phyloP scores from a whole-genome alignment of 805 yeast species.

The Zygoascus bituminiphila region DNA sequence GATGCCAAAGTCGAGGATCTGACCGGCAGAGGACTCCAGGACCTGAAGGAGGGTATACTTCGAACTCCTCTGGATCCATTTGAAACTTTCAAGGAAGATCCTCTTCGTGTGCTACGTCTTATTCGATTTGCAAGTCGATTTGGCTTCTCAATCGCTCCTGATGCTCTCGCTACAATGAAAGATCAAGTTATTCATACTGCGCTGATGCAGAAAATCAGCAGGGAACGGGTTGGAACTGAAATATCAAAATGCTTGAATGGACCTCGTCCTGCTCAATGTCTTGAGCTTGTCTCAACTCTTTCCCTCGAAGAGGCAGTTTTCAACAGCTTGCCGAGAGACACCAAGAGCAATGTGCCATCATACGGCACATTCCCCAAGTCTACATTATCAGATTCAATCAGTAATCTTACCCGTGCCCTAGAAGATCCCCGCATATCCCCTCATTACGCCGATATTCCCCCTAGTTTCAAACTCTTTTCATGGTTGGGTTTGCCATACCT shows the following conservation, averaged over 20 bases:
- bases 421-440: background rate
- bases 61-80: constrained; percentile 83
- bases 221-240: constrained; percentile 87
- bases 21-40: constrained; percentile 68
- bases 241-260: constrained; percentile 68
- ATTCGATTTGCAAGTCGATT: constrained; percentile 81
- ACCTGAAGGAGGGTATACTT: constrained; percentile 58
- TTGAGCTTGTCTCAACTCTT: constrained; percentile 48
- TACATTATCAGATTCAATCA: background rate
- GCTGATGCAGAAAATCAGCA: constrained; percentile 64
- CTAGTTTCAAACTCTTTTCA: background rate
- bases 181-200: constrained; percentile 47
- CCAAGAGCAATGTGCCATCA: background rate
- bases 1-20: constrained; percentile 71
- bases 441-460: background rate
- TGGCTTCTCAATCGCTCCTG: constrained; percentile 53
- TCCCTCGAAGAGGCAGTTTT: constrained; percentile 40
- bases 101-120: constrained; percentile 77
- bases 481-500: constrained; percentile 1
- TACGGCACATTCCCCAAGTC: background rate
- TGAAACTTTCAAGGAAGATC: constrained; percentile 88
- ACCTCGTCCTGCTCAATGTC: constrained; percentile 52
- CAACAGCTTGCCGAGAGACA: background rate
- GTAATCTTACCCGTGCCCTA: background rate
- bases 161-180: constrained; percentile 56